Conservation (phyloP, 129 eudicot genomes). For the Deinandra increscens region DNA sequence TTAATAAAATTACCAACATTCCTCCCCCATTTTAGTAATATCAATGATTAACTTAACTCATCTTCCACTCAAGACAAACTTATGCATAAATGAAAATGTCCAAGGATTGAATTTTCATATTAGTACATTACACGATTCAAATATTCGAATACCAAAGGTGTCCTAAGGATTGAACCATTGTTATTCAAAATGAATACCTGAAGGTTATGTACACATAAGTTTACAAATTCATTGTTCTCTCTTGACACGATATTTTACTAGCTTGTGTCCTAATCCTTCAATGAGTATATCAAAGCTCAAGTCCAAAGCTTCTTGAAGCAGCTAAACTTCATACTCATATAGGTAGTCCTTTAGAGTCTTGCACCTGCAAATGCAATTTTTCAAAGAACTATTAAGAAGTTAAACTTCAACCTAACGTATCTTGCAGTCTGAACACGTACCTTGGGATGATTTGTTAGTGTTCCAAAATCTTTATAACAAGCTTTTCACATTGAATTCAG, state of each 20-base stretch:
- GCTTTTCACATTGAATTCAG: slow-evolving; percentile 1
- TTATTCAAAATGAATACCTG: not conserved
- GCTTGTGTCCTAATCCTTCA: not conserved
- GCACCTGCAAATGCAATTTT: too few species aligned
- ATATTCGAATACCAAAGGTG: not conserved
- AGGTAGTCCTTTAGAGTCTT: too few species aligned
- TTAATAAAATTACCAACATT: too few species aligned
- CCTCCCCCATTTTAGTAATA: too few species aligned
- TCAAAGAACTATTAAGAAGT: not conserved
- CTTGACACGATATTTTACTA: not conserved
- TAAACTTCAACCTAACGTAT: not conserved
- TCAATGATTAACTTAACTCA: not conserved
- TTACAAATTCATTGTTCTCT: not conserved
- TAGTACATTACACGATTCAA: not conserved
- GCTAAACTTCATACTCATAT: too few species aligned
- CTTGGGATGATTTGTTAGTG: not conserved
- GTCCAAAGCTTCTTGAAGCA: not conserved
- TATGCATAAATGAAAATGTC: not conserved
- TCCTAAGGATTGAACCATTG: not conserved
- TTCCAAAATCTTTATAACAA: not conserved
- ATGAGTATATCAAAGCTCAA: slow-evolving; percentile 5
- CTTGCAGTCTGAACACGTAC: slow-evolving; percentile 9
- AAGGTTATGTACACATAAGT: not conserved
- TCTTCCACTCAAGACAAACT: not conserved
- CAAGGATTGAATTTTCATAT: not conserved